These are phyloP conservation scores for Rhizophora mangle DNA, from an alignment of 345 rosid species.

Conservation along the genomic window DNA sequence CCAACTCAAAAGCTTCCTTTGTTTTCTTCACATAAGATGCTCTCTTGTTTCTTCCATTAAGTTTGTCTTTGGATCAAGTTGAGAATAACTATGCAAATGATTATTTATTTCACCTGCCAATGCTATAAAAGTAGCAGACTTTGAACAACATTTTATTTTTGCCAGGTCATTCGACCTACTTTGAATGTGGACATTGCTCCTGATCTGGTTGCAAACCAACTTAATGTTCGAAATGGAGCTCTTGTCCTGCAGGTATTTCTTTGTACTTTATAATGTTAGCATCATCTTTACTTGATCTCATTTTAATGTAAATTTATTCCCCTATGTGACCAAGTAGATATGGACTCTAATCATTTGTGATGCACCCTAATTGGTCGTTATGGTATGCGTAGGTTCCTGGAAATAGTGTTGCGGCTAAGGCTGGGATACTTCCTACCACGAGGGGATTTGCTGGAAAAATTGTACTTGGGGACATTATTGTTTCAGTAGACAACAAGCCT, in stretches of 20 bases:
- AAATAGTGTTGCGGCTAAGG: conserved; percentile 68
- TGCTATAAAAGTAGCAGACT: neutral
- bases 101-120: neutral
- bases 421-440: conserved; percentile 68
- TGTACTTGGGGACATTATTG: conserved; percentile 77
- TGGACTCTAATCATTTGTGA: neutral
- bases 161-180: conserved; percentile 80
- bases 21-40: too few relatives aligned
- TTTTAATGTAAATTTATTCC: neutral
- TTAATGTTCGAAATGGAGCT: conserved; percentile 87
- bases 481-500: conserved; percentile 62
- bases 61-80: neutral
- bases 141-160: conserved; percentile 15
- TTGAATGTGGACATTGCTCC: conserved; percentile 83
- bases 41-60: neutral
- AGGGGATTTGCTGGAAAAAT: conserved; percentile 91
- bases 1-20: too few relatives aligned
- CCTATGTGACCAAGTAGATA: too few relatives aligned
- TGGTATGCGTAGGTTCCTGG: conserved; percentile 52
- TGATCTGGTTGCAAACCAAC: conserved; percentile 79
- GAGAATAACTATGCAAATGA: neutral
- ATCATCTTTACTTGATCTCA: neutral
- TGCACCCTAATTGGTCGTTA: neutral
- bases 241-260: conserved; percentile 68
- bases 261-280: neutral